A percentile compares a stretch with the other conserved stretches of the same genome.
phyloP scores from a whole-genome alignment of 2,329 filamentous ascomycete species.

The Clonostachys solani region DNA sequence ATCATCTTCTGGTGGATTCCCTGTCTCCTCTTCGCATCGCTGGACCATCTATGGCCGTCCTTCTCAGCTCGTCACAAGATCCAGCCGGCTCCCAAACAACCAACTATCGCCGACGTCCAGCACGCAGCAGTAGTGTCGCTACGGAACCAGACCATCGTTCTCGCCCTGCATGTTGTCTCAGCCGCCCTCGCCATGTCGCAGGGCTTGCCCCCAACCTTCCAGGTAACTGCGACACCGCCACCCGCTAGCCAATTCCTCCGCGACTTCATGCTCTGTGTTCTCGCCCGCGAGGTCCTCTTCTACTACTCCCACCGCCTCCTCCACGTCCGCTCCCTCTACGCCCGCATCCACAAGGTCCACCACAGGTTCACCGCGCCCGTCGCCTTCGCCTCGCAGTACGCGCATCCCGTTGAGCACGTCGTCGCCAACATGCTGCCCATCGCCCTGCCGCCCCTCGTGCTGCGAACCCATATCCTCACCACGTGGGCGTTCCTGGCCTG shows the following conservation, averaged over 20 bases:
- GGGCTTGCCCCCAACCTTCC: constrained; percentile 23
- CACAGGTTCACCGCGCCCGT: constrained; percentile 53
- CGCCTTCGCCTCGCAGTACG: constrained; percentile 50
- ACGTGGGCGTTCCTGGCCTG: constrained; percentile 43
- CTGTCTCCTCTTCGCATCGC: constrained; percentile 30
- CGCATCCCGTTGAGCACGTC: constrained; percentile 52
- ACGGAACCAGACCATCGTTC: constrained; percentile 40
- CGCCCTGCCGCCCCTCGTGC: constrained; percentile 38
- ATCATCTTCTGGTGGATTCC: constrained; percentile 41
- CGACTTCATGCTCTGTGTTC: constrained; percentile 34
- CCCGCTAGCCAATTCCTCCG: constrained; percentile 22
- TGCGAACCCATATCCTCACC: constrained; percentile 44
- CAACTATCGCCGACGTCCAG: constrained; percentile 34
- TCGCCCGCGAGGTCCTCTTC: constrained; percentile 45
- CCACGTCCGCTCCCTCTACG: constrained; percentile 43
- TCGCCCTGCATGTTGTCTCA: constrained; percentile 19
- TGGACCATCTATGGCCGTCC: constrained; percentile 36
- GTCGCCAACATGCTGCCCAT: constrained; percentile 49
- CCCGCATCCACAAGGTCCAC: constrained; percentile 48
- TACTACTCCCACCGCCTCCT: constrained; percentile 52
- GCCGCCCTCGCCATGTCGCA: constrained; percentile 6
- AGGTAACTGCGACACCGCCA: constrained; percentile 30
- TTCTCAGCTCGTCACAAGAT: constrained; percentile 50
- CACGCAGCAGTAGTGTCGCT: constrained; percentile 37
- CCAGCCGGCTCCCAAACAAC: constrained; percentile 45